Conservation (phyloP, 2,329 filamentous ascomycete species). For the Thelonectria blattea region DNA sequence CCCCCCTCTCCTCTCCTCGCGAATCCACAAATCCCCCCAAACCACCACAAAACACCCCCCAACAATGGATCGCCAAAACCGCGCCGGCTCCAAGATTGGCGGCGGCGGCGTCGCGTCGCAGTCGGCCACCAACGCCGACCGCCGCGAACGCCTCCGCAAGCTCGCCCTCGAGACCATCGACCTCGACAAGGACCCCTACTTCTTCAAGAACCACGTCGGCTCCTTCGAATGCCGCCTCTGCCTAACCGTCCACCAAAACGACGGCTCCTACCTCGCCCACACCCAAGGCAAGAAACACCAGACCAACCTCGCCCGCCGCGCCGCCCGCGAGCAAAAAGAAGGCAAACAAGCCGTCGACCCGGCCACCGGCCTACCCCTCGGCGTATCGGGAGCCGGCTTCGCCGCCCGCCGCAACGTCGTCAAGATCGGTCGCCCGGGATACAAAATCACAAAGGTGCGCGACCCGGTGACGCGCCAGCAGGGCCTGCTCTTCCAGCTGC, state of each 20-base stretch:
- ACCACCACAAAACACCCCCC: background rate
- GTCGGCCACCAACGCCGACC: constrained; percentile 93
- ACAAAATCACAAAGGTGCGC: constrained; percentile 96
- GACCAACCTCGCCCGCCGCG: constrained; percentile 94
- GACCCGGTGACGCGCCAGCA: constrained; percentile 89
- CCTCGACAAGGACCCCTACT: constrained; percentile 98
- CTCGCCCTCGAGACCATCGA: constrained; percentile 98
- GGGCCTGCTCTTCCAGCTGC: constrained; percentile 92
- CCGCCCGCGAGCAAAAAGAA: constrained; percentile 93
- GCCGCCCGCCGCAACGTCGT: constrained; percentile 75
- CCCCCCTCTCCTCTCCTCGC: background rate
- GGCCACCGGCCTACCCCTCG: constrained; percentile 72
- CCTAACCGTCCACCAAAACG: constrained; percentile 97
- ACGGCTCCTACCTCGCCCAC: constrained; percentile 97
- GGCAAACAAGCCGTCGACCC: constrained; percentile 74
- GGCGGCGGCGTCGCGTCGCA: constrained; percentile 95
- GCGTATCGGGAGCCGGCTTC: constrained; percentile 73
- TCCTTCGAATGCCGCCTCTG: constrained; percentile 98
- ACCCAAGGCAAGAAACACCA: constrained; percentile 99
- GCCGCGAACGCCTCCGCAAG: constrained; percentile 94
- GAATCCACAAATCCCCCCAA: background rate
- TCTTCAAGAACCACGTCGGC: constrained; percentile 99
- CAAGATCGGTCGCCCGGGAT: constrained; percentile 95
- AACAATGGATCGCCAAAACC: constrained; percentile 82
- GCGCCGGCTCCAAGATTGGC: constrained; percentile 96